Conservation (phyloP, 441 rosid genomes). For the Jatropha multifida region DNA sequence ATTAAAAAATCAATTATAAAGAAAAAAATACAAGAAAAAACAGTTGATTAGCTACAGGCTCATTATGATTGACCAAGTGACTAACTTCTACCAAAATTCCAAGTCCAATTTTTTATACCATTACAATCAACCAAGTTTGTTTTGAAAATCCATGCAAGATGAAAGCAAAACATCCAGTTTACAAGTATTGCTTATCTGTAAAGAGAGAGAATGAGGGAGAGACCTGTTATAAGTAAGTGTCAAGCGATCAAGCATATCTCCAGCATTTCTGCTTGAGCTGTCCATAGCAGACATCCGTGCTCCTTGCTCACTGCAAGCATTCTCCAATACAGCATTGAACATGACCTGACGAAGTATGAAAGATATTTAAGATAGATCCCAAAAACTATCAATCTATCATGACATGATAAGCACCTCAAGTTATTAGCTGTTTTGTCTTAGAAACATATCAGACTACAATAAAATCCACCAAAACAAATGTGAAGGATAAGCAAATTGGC, state of each 20-base stretch:
- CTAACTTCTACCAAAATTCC: background rate
- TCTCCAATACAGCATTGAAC: conserved; percentile 89
- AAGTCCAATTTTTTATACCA: background rate
- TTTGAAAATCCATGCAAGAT: background rate
- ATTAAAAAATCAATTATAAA: background rate
- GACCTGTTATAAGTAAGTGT: conserved; percentile 92
- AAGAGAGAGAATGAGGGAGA: conserved; percentile 1
- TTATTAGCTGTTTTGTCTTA: background rate
- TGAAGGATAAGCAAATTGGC: background rate
- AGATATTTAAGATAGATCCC: background rate
- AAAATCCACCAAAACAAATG: background rate
- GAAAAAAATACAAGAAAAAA: background rate
- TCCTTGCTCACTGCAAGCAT: conserved; percentile 95
- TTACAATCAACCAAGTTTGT: conserved; percentile 10
- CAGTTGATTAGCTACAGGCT: background rate
- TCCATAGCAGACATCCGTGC: conserved; percentile 99
- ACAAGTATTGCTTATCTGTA: background rate
- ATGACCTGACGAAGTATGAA: conserved; percentile 45
- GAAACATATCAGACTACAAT: background rate
- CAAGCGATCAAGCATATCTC: conserved; percentile 95
- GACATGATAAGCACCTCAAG: background rate
- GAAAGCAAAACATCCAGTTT: conserved; percentile 1
- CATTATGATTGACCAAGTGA: background rate
- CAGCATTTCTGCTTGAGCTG: conserved; percentile 97
- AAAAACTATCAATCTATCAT: conserved; percentile 13